phyloP scores from a whole-genome alignment of 176 grass and related monocot genomes.

The Carex myosuroides region DNA sequence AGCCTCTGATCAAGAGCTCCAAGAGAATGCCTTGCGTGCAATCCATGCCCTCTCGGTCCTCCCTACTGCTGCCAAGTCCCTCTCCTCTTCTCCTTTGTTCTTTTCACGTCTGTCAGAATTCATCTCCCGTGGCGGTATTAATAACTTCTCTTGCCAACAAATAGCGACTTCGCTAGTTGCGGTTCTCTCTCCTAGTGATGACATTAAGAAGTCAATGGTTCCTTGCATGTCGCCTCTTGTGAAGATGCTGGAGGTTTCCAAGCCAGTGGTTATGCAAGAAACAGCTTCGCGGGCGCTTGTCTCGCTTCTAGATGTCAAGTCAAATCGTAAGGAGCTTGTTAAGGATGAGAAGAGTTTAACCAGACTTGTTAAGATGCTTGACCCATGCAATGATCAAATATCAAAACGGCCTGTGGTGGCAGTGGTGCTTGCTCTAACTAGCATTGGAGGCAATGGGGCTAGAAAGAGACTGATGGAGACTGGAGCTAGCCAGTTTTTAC shows the following conservation, averaged over 20 bases:
- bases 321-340: conserved; percentile 55
- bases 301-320: conserved; percentile 48
- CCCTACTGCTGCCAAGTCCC: conserved; percentile 40
- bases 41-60: conserved; percentile 46
- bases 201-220: conserved; percentile 53
- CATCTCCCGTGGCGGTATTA: conserved; percentile 29
- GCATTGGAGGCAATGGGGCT: conserved; percentile 50
- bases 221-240: conserved; percentile 44
- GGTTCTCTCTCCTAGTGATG: conserved; percentile 46
- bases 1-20: conserved; percentile 46
- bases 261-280: conserved; percentile 64
- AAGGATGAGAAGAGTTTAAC: conserved; percentile 69
- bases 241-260: conserved; percentile 71
- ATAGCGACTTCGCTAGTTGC: conserved; percentile 43
- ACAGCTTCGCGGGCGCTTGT: conserved; percentile 46
- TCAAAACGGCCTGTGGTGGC: conserved; percentile 55
- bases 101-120: conserved; percentile 60
- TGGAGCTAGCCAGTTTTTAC: conserved; percentile 57
- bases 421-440: conserved; percentile 57
- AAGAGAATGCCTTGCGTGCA: conserved; percentile 39
- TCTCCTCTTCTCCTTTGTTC: conserved; percentile 55
- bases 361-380: conserved; percentile 65
- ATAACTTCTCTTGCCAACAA: conserved; percentile 50
- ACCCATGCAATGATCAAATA: conserved; percentile 54
- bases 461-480: conserved; percentile 47